Evolutionary conservation across 2,329 filamentous ascomycete genomes (phyloP), one percentile per base, ranked within the genome.

Genomic region (Rutstroemia sp.): DNA sequence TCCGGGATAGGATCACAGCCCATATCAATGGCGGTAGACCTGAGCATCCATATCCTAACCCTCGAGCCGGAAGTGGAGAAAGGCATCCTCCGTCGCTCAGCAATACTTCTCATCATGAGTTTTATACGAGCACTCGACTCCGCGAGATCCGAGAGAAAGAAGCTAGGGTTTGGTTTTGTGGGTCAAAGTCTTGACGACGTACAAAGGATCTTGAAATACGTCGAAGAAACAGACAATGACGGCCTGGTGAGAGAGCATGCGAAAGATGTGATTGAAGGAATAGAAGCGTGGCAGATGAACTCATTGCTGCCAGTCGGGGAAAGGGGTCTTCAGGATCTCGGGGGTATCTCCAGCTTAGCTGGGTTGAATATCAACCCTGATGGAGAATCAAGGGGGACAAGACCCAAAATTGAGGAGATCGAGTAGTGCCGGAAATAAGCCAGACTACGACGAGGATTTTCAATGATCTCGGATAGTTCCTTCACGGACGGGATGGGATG

Each of bases 211-310:
- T 67, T 90, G 42, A 70, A 72, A 52, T 90, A 89, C 69, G 76
- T 88, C n/a, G 76, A 77, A 6, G 75, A 73, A 41, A 84, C 82
- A 23, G 87, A 91, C 69, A 78, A 76, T 23, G 87, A 91, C 66
- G 85, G 79, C 0, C 71, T 91, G 44, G 87, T 88, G 10, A 77
- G 77, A 60, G 77, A 84, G 63, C 86, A 90, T 69, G 85, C 85
- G 2, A 72, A 71, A 34, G 84, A 84, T 63, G 83, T 86, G n/a
- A 69, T 83, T 10, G 86, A 89, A 67, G 85, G 80, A 49, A 66
- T 90, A 59, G 78, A 84, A 62, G 80, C 77, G 57, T 85, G 82
- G 80, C 76, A 78, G 57, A 71, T 85, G 68, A 75, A 78, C 54
- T 74, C 71, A 18, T 53, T 66, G n/a, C 42, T 65, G 30, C 61